phyloP scores from a whole-genome alignment of 2,329 filamentous ascomycete genomes.

The Pseudopyricularia cyperi region DNA sequence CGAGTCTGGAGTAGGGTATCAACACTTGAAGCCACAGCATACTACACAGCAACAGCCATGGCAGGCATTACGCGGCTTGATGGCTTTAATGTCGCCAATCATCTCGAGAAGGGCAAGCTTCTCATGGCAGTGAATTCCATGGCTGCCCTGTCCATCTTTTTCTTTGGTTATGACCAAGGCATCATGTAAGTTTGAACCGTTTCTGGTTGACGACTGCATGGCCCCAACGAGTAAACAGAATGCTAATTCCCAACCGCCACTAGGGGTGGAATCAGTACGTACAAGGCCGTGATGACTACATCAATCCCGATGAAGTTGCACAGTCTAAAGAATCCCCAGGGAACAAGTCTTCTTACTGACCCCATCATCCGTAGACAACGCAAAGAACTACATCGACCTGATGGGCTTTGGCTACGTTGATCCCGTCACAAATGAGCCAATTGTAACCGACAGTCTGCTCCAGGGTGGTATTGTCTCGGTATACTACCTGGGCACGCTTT shows the following conservation, averaged over 20 bases:
- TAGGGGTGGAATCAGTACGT: neutral
- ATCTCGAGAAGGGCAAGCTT: slow-evolving; percentile 39
- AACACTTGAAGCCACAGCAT: neutral
- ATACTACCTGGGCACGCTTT: slow-evolving; percentile 45
- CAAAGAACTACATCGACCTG: slow-evolving; percentile 47
- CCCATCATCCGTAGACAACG: slow-evolving; percentile 42
- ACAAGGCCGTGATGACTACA: too few species aligned
- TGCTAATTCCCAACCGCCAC: neutral
- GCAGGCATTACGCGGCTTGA: neutral
- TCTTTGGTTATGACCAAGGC: slow-evolving; percentile 49
- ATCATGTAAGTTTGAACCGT: slow-evolving; percentile 33
- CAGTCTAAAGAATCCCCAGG: too few species aligned
- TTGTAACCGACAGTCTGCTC: slow-evolving; percentile 44
- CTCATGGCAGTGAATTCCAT: slow-evolving; percentile 50
- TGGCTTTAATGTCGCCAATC: slow-evolving; percentile 28
- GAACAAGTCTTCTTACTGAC: neutral
- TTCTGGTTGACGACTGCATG: neutral
- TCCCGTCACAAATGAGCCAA: slow-evolving; percentile 28
- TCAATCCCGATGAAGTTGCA: too few species aligned
- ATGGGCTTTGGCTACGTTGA: slow-evolving; percentile 52
- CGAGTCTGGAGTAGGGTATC: neutral
- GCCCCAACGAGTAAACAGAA: neutral
- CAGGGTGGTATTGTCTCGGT: slow-evolving; percentile 49
- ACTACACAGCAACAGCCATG: neutral
- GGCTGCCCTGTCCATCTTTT: slow-evolving; percentile 53